Base-by-base conservation (phyloP, 192 early-diverging fungal genomes). In the Umbelopsis ramanniana region DNA sequence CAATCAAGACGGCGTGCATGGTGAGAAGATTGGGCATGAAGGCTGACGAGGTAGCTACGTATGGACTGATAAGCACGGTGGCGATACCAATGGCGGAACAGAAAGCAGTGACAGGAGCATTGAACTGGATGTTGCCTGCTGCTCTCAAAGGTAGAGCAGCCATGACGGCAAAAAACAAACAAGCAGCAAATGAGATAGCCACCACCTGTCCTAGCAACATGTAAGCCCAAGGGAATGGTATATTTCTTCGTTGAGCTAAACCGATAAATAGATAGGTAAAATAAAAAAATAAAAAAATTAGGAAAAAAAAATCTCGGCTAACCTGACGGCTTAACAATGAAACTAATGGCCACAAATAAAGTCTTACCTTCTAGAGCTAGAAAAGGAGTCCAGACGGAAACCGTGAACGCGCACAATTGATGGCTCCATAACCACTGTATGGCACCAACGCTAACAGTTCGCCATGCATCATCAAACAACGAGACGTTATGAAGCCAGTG, bases 361-460 rank as follows among this genome's bases (percentile, higher is more conserved):
- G 0, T 12, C 15, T 45, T 66, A 73, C 76, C 76, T 67, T 78
- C 76, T 8, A 78, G 46, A 19, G 76, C 76, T 10, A 78, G 40
- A 26, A 78, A 55, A 17, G 76, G 72, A n/a, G 69, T 74, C 76
- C 72, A 78, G 8, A 78, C 76, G 54, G 72, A 47, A 15, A 70
- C 72, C 29, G 76, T 78, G 35, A 78, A 78, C 3, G 60, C 46
- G 37, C 76, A 78, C 15, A 78, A 21, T 52, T 78, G 76, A n/a
- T 72, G 66, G 68, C 76, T 78, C 76, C 76, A 78, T 11, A 78
- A n/a, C 76, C 76, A 78, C 9, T 37, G 68, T 54, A 68, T 70
- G 1, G 26, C 50, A 37, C 76, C 76, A 15, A 68, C 53, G 37
- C 46, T 69, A 7, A 78, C 76, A 3, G 68, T 70, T 24, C 76